Evolutionary conservation across 1,284 basidiomycete genomes (phyloP).

Genomic region (Lentinula novae-zelandiae): DNA sequence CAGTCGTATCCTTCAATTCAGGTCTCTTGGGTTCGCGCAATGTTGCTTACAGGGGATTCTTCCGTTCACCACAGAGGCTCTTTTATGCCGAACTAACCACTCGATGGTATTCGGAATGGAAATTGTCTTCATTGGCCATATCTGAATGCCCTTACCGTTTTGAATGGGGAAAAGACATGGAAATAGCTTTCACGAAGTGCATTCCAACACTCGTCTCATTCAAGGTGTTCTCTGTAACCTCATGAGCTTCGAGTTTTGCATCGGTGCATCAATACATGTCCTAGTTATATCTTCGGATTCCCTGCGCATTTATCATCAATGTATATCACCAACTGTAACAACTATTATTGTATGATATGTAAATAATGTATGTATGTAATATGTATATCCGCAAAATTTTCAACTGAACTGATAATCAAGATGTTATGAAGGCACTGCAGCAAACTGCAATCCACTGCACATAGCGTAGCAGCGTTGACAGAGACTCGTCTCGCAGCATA

Average conservation of each 20-base stretch:
- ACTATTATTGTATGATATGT: too few species aligned
- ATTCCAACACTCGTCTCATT: slow-evolving; percentile 5
- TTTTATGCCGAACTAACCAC: neutral
- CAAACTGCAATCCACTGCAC: too few species aligned
- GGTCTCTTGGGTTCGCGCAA: neutral
- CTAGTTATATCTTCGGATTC: too few species aligned
- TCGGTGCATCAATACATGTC: neutral
- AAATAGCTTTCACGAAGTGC: slow-evolving; percentile 3
- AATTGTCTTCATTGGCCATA: neutral
- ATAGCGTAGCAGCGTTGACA: too few species aligned
- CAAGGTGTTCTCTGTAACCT: neutral
- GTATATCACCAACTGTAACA: too few species aligned
- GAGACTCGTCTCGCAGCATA: too few species aligned
- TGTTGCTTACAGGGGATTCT: neutral
- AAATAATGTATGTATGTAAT: too few species aligned
- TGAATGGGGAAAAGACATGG: slow-evolving; percentile 5
- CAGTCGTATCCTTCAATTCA: neutral
- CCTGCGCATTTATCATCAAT: neutral
- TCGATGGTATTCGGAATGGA: neutral
- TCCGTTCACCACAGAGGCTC: neutral
- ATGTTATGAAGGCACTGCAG: too few species aligned
- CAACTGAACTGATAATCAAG: too few species aligned
- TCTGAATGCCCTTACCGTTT: slow-evolving; percentile 4
- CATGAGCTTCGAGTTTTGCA: neutral
- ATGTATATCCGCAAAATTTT: too few species aligned